Evolutionary conservation across 768 basidiomycete genomes (phyloP).

Genomic region (Lactarius sanguifluus): DNA sequence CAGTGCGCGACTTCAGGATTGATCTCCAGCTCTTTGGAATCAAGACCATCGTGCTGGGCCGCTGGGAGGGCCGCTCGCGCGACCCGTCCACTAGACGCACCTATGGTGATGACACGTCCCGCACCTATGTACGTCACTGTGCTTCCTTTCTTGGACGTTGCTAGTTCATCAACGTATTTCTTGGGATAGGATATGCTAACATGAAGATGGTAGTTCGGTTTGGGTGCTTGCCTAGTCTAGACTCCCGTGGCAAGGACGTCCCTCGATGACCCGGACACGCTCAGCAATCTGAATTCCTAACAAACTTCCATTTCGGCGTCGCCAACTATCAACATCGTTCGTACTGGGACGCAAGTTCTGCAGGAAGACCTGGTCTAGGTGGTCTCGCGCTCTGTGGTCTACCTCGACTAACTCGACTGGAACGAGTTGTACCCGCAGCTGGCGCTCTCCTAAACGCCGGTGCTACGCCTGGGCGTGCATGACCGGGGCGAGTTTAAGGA

Average conservation of each 20-base stretch:
- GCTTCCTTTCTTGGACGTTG: too few species aligned
- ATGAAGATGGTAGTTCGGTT: conserved; percentile 59
- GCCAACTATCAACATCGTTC: conserved; percentile 12
- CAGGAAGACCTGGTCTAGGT: conserved; percentile 36
- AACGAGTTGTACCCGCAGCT: conserved; percentile 62
- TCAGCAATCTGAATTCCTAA: conserved; percentile 26
- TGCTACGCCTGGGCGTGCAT: conserved; percentile 61
- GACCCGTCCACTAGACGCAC: too few species aligned
- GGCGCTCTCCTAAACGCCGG: conserved; percentile 64
- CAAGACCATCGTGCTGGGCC: conserved; percentile 58
- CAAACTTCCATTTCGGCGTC: not conserved
- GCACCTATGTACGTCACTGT: too few species aligned
- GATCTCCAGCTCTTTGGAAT: conserved; percentile 64
- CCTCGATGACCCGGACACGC: conserved; percentile 29
- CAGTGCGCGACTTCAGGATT: conserved; percentile 59
- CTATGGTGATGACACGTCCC: too few species aligned
- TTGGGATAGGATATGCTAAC: conserved; percentile 51
- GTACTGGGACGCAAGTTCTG: conserved; percentile 21
- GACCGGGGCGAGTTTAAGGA: conserved; percentile 50
- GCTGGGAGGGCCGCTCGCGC: conserved; percentile 43
- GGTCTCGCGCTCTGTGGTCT: conserved; percentile 34
- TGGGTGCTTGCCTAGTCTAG: conserved; percentile 33
- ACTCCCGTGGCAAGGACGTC: not conserved
- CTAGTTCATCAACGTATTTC: too few species aligned
- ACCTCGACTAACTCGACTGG: conserved; percentile 47